Conservation (phyloP, 192 early-diverging fungal species). For the Funneliformis mosseae region DNA sequence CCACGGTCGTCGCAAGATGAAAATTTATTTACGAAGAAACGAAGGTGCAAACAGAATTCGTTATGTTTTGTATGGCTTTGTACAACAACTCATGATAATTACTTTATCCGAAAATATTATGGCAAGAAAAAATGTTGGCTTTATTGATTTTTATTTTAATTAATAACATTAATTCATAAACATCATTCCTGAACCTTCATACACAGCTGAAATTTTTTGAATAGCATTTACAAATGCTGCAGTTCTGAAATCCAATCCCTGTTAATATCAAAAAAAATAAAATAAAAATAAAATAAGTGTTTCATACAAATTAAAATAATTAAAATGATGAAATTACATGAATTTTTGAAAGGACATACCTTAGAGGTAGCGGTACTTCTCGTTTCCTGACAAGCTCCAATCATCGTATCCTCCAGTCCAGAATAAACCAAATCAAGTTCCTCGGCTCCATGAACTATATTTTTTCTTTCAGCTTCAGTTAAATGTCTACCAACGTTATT, state of each 20-base stretch:
- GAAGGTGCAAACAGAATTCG: not conserved
- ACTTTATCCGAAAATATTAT: too few species aligned
- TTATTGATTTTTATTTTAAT: too few species aligned
- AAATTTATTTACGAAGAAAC: not conserved
- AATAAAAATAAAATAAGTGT: not conserved
- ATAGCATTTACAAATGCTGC: constrained; percentile 80
- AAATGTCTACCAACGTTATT: constrained; percentile 74
- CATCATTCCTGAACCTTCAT: constrained; percentile 75
- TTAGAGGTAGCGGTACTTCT: constrained; percentile 63
- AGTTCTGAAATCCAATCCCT: constrained; percentile 72
- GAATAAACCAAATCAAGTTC: constrained; percentile 85
- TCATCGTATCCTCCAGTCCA: constrained; percentile 87
- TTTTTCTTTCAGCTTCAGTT: constrained; percentile 71
- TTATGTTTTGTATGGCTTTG: not conserved
- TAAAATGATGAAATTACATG: not conserved
- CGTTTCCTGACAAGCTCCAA: constrained; percentile 75
- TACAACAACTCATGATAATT: not conserved
- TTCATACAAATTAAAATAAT: too few species aligned
- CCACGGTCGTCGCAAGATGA: constrained; percentile 1
- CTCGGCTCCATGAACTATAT: constrained; percentile 79
- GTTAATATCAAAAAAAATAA: not conserved
- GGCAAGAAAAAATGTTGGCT: too few species aligned
- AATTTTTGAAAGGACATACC: constrained; percentile 15
- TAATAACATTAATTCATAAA: constrained; percentile 55
- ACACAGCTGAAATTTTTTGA: constrained; percentile 77